Conservation (phyloP, 139 green algal genomes). For the Picochlorum sp. region DNA sequence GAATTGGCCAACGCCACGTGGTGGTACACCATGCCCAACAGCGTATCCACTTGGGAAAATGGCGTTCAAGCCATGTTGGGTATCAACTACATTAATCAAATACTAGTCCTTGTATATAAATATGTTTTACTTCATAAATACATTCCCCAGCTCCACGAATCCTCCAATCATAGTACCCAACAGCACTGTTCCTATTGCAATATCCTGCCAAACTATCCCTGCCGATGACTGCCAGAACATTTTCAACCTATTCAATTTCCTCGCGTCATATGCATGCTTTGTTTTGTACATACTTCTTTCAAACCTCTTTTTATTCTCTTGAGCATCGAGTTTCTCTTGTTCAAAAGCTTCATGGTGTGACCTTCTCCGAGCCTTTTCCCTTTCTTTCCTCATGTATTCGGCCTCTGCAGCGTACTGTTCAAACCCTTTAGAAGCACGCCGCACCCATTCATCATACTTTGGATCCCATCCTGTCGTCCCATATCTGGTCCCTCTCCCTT, state of each 20-base stretch:
- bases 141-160: too few relatives aligned
- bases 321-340: constrained; percentile 32
- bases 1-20: too few relatives aligned
- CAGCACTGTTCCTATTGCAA: background rate
- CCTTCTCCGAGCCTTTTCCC: constrained; percentile 4
- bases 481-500: background rate
- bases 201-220: background rate
- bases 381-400: constrained; percentile 5
- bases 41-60: too few relatives aligned
- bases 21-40: background rate
- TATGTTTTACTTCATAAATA: too few relatives aligned
- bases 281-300: constrained; percentile 10
- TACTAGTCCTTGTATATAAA: too few relatives aligned
- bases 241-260: constrained; percentile 22
- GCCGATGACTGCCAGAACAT: constrained; percentile 30
- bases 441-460: constrained; percentile 16
- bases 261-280: constrained; percentile 15
- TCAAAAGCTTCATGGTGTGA: constrained; percentile 24
- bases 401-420: constrained; percentile 4
- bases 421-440: constrained; percentile 6
- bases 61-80: too few relatives aligned
- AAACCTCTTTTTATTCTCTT: constrained; percentile 19
- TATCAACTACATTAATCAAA: too few relatives aligned
- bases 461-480: constrained; percentile 5
- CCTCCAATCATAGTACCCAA: background rate